Percentiles rank a stretch among this genome's conserved stretches.
Evolutionary conservation across 768 basidiomycete species (phyloP).

Genomic region (Lactarius trivialis): DNA sequence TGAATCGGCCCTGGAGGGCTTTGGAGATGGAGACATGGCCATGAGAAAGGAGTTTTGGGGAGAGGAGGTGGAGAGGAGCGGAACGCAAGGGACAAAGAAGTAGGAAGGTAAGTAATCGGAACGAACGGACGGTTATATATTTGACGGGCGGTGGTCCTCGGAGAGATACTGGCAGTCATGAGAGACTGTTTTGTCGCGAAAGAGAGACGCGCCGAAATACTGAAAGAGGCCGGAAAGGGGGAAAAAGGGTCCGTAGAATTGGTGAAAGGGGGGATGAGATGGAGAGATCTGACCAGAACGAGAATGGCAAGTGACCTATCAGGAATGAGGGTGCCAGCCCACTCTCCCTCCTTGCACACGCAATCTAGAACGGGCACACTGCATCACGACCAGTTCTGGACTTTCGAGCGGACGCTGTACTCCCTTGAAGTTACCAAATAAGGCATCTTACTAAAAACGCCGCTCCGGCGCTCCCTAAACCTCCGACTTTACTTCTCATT

Average conservation of each 20-base stretch:
- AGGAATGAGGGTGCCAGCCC: slow-evolving; percentile 11
- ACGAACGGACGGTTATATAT: slow-evolving; percentile 22
- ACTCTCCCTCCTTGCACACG: neutral
- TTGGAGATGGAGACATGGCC: slow-evolving; percentile 25
- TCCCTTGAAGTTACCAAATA: slow-evolving; percentile 12
- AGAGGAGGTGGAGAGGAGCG: neutral
- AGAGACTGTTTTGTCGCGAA: slow-evolving; percentile 22
- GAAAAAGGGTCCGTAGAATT: slow-evolving; percentile 24
- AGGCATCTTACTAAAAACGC: slow-evolving; percentile 13
- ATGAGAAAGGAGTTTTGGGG: slow-evolving; percentile 18
- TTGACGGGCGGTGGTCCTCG: slow-evolving; percentile 16
- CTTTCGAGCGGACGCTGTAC: slow-evolving; percentile 6
- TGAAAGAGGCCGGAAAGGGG: slow-evolving; percentile 27
- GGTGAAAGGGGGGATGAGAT: slow-evolving; percentile 23
- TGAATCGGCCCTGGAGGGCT: slow-evolving; percentile 25
- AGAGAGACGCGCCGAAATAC: slow-evolving; percentile 25
- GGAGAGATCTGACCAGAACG: slow-evolving; percentile 12
- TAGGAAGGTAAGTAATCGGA: slow-evolving; percentile 16
- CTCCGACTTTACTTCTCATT: neutral
- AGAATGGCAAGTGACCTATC: neutral
- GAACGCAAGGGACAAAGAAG: neutral
- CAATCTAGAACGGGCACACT: slow-evolving; percentile 13
- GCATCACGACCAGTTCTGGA: slow-evolving; percentile 6
- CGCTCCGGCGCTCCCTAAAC: neutral
- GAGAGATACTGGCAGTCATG: slow-evolving; percentile 25